Base-by-base conservation (phyloP, 768 basidiomycete species). In the Lactarius indigo region DNA sequence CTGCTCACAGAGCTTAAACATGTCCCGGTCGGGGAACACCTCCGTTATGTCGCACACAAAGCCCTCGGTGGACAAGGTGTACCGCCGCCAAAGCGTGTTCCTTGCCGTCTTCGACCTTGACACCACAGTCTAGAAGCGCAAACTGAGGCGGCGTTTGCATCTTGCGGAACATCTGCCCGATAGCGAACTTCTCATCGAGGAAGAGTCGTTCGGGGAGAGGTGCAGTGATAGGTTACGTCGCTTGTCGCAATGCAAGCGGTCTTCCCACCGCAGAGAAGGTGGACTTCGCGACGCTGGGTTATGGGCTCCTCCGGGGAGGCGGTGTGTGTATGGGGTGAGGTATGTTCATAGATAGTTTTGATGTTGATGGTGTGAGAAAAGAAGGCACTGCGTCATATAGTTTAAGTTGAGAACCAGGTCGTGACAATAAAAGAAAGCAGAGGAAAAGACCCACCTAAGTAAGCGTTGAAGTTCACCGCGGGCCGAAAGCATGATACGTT, bases 391-490 rank as follows among this genome's bases (percentile, higher is more conserved):
- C 52, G 15, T 7, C 57, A 41, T 13, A 10, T 35, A 5, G 33
- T 35, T 35, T 9, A 31, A 47, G 35, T 64, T 58, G 37, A 30
- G 44, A 12, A 42, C 13, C 30, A n/a, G 44, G 31, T 52, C 26
- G 30, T 61, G 42, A 41, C 44, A 31, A 5, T 31, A 39, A 20
- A n/a, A n/a, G n/a, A 50, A 5, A 35, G 20, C 28, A 59, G 31
- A 33, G 39, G 31, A 15, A 60, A 35, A 9, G n/a, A 64, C 72
- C 20, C 71, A 87, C 89, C 89, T 89, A 28, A 90, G 76, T 18
- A 88, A 76, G 33, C 88, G 81, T 74, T 90, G 89, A 6, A 91
- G 74, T 73, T 90, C 87, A 5, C 89, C 89, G 70, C 87, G 87
- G 0, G 88, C 84, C 41, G 87, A 84, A 33, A 90, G 80, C 63